Base-by-base conservation (phyloP, 2,329 filamentous ascomycete genomes). In the Magnaporthales sp. region DNA sequence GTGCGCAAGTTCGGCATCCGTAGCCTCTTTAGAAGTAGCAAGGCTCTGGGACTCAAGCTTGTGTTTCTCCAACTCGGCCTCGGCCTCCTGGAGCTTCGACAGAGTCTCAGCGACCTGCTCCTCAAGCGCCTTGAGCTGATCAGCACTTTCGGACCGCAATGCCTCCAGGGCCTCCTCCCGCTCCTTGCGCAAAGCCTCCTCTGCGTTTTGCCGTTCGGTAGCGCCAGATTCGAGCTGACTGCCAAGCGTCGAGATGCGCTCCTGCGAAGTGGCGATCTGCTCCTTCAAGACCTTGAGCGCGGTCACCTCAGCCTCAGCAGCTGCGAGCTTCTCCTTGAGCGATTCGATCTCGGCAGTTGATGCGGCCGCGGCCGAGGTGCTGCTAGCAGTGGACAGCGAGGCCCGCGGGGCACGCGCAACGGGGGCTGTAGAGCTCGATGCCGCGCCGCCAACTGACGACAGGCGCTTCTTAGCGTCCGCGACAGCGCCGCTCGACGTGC, bases 281-380 rank as follows among this genome's bases (percentile, higher is more conserved):
- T 79, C 78, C 74, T 85, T 86, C 31, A 89, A 80, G 13, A 82
- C 76, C 66, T 83, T 80, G 38, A 89, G 80, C 15, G 82, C 76
- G 66, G 83, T 80, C 10, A 89, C 83, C 72, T 87, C 84, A 7
- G 80, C 74, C 71, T 89, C 85, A 69, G 84, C 86, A 32, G 84
- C 80, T 4, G 80, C 78, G 26, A 89, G 78, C 75, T 88, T 87
- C 8, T 79, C 75, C 77, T 86, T 89, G 60, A 89, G 79, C 62
- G 86, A 82, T 64, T 89, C 86, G 3, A 85, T 77, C 71, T 86
- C 85, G 22, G 75, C 72, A 62, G 73, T 74, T 19, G 79, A 72
- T n/a, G 73, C 75, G 11, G 74, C 73, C n/a, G 74, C 73, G 56
- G 77, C 70, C 1, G 63, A 66, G 30, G 60, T 66, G 62, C 68